phyloP scores from a whole-genome alignment of 2,329 filamentous ascomycete species.

The Pezizomycotina sp. region DNA sequence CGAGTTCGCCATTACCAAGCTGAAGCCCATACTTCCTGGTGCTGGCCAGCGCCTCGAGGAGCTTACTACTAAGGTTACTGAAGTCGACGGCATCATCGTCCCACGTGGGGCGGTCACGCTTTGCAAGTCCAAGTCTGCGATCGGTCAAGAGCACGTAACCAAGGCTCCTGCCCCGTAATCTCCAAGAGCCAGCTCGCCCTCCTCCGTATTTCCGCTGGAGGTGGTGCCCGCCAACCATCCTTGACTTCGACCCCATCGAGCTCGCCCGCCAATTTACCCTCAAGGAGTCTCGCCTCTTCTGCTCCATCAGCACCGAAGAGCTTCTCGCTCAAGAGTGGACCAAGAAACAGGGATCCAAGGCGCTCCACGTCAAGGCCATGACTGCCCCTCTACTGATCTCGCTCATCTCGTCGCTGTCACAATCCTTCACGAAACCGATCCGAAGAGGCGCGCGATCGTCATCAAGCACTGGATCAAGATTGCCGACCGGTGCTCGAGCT shows the following conservation, averaged over 20 bases:
- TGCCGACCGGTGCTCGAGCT: constrained; percentile 65
- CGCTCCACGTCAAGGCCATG: constrained; percentile 86
- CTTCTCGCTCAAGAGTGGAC: constrained; percentile 86
- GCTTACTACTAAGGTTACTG: constrained; percentile 60
- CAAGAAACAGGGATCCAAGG: constrained; percentile 63
- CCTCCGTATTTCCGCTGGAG: constrained; percentile 52
- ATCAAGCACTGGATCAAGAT: constrained; percentile 99
- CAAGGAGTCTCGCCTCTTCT: constrained; percentile 82
- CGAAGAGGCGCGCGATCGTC: constrained; percentile 73
- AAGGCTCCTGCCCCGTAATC: constrained; percentile 48
- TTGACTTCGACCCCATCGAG: constrained; percentile 85
- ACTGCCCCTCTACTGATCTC: constrained; percentile 73
- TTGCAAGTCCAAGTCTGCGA: constrained; percentile 38
- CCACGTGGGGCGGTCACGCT: constrained; percentile 62
- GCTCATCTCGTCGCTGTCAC: constrained; percentile 87
- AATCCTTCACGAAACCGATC: constrained; percentile 72
- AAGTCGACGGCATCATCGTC: constrained; percentile 56
- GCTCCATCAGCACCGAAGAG: constrained; percentile 79
- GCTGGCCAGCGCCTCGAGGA: constrained; percentile 69
- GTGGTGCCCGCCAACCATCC: constrained; percentile 53
- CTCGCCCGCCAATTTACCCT: constrained; percentile 82
- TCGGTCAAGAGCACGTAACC: constrained; percentile 8
- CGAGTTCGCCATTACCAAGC: constrained; percentile 58
- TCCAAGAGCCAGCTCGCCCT: constrained; percentile 60
- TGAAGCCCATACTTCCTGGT: constrained; percentile 52